phyloP scores from a whole-genome alignment of 2,329 filamentous ascomycete species.

The Sordariomycetes sp. region DNA sequence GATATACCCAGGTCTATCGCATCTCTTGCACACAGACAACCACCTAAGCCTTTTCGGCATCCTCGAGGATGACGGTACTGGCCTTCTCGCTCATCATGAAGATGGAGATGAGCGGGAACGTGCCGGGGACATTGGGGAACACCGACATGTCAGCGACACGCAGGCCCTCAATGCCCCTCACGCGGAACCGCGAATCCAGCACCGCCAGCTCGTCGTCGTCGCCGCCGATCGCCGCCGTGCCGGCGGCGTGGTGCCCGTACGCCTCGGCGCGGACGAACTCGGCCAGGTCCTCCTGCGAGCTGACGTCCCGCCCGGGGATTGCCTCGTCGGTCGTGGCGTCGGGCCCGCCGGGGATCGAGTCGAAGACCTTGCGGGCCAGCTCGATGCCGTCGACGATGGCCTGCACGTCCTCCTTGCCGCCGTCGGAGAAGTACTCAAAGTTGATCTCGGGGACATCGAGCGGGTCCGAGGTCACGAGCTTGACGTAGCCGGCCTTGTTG shows the following conservation, averaged over 20 bases:
- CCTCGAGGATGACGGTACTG: background rate
- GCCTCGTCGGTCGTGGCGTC: slow-evolving; percentile 1
- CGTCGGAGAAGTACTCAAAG: slow-evolving; percentile 47
- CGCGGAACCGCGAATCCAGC: slow-evolving; percentile 44
- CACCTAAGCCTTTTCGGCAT: background rate
- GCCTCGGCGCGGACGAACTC: background rate
- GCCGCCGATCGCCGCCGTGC: slow-evolving; percentile 43
- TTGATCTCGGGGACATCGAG: slow-evolving; percentile 51
- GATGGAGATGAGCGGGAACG: slow-evolving; percentile 34
- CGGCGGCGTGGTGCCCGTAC: slow-evolving; percentile 39
- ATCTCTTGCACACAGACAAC: background rate
- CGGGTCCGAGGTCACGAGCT: slow-evolving; percentile 49
- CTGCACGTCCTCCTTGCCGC: slow-evolving; percentile 29
- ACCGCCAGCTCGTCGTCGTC: slow-evolving; percentile 40
- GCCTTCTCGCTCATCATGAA: slow-evolving; percentile 51
- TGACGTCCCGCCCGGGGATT: background rate
- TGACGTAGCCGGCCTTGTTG: slow-evolving; percentile 44
- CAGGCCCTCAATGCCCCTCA: slow-evolving; percentile 40
- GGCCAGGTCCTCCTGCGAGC: background rate
- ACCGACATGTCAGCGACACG: slow-evolving; percentile 49
- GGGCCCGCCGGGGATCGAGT: background rate
- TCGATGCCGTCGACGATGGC: slow-evolving; percentile 45
- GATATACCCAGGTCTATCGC: no score
- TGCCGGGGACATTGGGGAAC: slow-evolving; percentile 38
- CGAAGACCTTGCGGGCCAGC: slow-evolving; percentile 26